Conservation (phyloP, 1,284 basidiomycete genomes). For the Ganoderma sinense region DNA sequence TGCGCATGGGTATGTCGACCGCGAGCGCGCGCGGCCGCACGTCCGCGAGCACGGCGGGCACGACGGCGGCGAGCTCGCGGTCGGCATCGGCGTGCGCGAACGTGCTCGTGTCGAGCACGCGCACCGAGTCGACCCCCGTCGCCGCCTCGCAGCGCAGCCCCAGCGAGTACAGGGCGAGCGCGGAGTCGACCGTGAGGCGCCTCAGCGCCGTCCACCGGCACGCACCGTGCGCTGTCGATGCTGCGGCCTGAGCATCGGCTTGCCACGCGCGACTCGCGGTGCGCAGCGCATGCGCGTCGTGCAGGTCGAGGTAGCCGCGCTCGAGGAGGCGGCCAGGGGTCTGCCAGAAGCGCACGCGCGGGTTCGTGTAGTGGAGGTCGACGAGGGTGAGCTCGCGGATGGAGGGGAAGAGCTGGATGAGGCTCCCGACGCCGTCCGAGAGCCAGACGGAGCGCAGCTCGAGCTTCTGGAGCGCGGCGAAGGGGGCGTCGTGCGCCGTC, state of each 20-base stretch:
- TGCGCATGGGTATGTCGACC: not conserved
- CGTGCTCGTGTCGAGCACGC: not conserved
- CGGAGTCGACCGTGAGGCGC: not conserved
- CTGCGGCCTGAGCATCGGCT: no score
- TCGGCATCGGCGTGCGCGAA: not conserved
- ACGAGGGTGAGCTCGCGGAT: not conserved
- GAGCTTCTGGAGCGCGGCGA: not conserved
- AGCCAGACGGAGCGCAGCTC: slow-evolving; percentile 4
- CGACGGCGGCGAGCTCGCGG: not conserved
- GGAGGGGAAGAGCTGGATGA: slow-evolving; percentile 7
- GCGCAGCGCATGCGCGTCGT: not conserved
- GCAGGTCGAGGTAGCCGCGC: slow-evolving; percentile 2
- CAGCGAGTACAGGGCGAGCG: slow-evolving; percentile 3
- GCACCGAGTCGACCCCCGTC: not conserved
- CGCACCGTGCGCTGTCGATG: not conserved
- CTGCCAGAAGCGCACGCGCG: slow-evolving; percentile 2
- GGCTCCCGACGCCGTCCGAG: slow-evolving; percentile 1
- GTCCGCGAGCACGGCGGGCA: slow-evolving; percentile 3
- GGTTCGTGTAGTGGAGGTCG: slow-evolving; percentile 5
- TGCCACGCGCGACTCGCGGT: not conserved
- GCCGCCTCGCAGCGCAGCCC: not conserved
- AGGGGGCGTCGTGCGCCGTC: not conserved
- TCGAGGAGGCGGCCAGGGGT: not conserved
- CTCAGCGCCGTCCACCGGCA: not conserved
- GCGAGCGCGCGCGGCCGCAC: not conserved